A percentile compares a stretch with the other conserved stretches of the same genome.
These are phyloP conservation scores for Streptanthus diversifolius DNA, from an alignment of 345 rosid genomes.

Conservation along the genomic window DNA sequence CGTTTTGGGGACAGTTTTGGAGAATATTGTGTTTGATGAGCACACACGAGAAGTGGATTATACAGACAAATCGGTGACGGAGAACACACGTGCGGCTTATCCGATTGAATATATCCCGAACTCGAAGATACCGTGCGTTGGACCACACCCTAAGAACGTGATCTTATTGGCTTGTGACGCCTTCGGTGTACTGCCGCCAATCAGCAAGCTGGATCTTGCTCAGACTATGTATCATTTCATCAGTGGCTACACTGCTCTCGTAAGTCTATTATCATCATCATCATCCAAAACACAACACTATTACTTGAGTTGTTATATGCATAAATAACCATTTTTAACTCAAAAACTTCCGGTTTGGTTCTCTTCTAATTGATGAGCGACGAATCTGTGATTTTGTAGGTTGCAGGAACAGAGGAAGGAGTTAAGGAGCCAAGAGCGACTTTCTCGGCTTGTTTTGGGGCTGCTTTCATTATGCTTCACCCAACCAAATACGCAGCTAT, in stretches of 20 bases:
- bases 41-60: slow-evolving; percentile 86
- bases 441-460: slow-evolving; percentile 98
- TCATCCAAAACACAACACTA: too few species aligned
- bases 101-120: slow-evolving; percentile 90
- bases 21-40: slow-evolving; percentile 95
- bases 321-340: too few species aligned
- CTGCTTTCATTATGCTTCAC: slow-evolving; percentile 95
- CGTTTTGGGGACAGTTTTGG: slow-evolving; percentile 54
- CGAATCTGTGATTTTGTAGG: slow-evolving; percentile 34
- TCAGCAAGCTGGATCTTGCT: slow-evolving; percentile 79
- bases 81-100: slow-evolving; percentile 96
- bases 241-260: slow-evolving; percentile 97
- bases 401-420: slow-evolving; percentile 96
- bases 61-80: slow-evolving; percentile 80
- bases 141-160: slow-evolving; percentile 93
- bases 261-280: slow-evolving; percentile 20
- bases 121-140: slow-evolving; percentile 85
- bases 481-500: slow-evolving; percentile 97
- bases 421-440: slow-evolving; percentile 93
- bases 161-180: slow-evolving; percentile 96
- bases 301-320: too few species aligned
- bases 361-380: not conserved
- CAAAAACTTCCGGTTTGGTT: not conserved
- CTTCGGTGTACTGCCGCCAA: slow-evolving; percentile 95
- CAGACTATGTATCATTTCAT: slow-evolving; percentile 99